These are phyloP conservation scores for Aphanomyces invadans DNA, from an alignment of 352 stramenopile genomes.

Conservation along the genomic window DNA sequence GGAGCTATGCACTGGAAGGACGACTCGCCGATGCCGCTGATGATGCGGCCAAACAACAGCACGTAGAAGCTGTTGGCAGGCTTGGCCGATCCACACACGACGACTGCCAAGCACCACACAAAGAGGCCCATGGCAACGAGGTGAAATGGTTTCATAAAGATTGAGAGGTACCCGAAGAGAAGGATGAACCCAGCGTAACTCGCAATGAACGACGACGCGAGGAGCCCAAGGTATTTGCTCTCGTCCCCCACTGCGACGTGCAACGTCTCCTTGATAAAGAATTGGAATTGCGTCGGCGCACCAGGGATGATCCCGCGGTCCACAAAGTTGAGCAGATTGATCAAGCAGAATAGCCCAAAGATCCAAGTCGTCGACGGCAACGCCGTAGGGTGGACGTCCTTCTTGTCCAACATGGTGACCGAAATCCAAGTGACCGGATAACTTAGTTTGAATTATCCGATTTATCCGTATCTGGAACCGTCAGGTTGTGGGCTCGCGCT, in stretches of 20 bases:
- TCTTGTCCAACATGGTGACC: too few relatives aligned
- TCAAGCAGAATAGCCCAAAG: slow-evolving; percentile 78
- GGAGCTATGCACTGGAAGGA: slow-evolving; percentile 89
- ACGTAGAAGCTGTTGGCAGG: slow-evolving; percentile 80
- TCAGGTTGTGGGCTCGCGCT: too few relatives aligned
- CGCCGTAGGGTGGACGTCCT: neutral
- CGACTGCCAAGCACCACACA: slow-evolving; percentile 84
- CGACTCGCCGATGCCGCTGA: slow-evolving; percentile 86
- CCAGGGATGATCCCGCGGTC: slow-evolving; percentile 94
- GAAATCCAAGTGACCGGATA: neutral
- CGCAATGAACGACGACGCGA: slow-evolving; percentile 91
- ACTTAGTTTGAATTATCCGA: too few relatives aligned
- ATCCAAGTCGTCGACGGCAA: slow-evolving; percentile 25
- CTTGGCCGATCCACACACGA: slow-evolving; percentile 79
- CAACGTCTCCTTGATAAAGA: slow-evolving; percentile 82
- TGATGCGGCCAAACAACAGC: slow-evolving; percentile 76
- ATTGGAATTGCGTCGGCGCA: slow-evolving; percentile 85
- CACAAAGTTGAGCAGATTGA: slow-evolving; percentile 92
- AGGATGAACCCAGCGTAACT: slow-evolving; percentile 88
- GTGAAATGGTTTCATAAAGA: slow-evolving; percentile 81
- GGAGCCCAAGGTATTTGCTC: slow-evolving; percentile 75
- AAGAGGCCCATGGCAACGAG: slow-evolving; percentile 84
- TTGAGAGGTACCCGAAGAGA: slow-evolving; percentile 87
- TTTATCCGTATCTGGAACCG: too few relatives aligned
- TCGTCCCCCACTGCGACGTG: slow-evolving; percentile 36